Evolutionary conservation across 495 filamentous ascomycete species (phyloP).

Genomic region (Talaromyces borbonicus): DNA sequence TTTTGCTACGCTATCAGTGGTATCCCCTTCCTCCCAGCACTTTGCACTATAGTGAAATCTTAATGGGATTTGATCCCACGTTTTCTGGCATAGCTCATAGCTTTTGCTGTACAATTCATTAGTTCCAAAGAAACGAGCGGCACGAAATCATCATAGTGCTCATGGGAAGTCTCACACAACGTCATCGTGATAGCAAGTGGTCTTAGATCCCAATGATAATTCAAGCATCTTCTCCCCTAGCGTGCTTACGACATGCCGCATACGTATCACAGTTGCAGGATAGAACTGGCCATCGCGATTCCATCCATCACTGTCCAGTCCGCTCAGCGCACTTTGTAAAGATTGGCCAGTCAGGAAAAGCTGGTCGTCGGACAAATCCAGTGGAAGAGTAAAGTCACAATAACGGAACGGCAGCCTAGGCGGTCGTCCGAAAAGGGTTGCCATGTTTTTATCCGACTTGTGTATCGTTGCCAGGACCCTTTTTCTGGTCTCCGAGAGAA

Average conservation of each 20-base stretch:
- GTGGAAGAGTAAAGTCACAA: slow-evolving; percentile 36
- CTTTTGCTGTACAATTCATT: neutral
- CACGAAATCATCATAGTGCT: neutral
- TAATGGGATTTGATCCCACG: slow-evolving; percentile 9
- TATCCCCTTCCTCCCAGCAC: slow-evolving; percentile 12
- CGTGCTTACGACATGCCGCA: slow-evolving; percentile 28
- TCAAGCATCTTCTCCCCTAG: slow-evolving; percentile 44
- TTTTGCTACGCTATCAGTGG: neutral
- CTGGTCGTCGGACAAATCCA: slow-evolving; percentile 37
- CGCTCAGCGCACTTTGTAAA: slow-evolving; percentile 16
- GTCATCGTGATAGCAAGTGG: slow-evolving; percentile 2
- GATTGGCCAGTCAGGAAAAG: slow-evolving; percentile 27
- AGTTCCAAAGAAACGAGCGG: neutral
- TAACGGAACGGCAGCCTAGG: slow-evolving; percentile 36
- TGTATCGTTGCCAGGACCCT: slow-evolving; percentile 34
- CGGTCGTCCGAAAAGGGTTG: slow-evolving; percentile 40
- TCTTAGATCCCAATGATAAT: slow-evolving; percentile 31
- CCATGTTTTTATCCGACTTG: slow-evolving; percentile 31
- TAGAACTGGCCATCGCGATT: slow-evolving; percentile 19
- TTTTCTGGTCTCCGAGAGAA: slow-evolving; percentile 32
- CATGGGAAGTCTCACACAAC: slow-evolving; percentile 2
- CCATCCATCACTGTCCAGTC: slow-evolving; percentile 38
- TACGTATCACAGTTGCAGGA: slow-evolving; percentile 30
- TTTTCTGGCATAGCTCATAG: slow-evolving; percentile 2
- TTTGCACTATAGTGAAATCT: slow-evolving; percentile 17